Percentiles rank a stretch among this genome's conserved stretches.
Evolutionary conservation across 2,329 filamentous ascomycete genomes (phyloP).

Genomic region (Pestalotiopsis sp.): DNA sequence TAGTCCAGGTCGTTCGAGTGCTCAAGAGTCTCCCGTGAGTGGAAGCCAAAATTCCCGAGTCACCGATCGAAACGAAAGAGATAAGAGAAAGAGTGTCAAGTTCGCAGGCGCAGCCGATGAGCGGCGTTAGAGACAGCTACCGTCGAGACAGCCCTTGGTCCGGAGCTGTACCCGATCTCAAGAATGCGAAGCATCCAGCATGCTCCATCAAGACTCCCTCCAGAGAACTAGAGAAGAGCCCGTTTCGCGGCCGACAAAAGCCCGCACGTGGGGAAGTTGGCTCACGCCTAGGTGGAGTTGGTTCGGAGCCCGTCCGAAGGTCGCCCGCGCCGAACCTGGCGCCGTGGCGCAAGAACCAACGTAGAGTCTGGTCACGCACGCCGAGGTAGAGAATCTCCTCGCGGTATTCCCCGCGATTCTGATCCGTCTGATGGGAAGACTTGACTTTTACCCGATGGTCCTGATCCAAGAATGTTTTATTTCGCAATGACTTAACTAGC

Average conservation of each 20-base stretch:
- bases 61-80: constrained; percentile 43
- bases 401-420: not conserved
- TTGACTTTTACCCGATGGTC: not conserved
- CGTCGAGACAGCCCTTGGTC: not conserved
- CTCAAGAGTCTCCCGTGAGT: not conserved
- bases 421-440: not conserved
- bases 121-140: constrained; percentile 25
- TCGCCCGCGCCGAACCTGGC: not conserved
- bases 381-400: not conserved
- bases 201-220: not conserved
- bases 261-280: not conserved
- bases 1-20: constrained; percentile 43
- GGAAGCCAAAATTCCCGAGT: constrained; percentile 21
- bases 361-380: no score
- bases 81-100: constrained; percentile 67
- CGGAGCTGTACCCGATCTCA: not conserved
- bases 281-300: constrained; percentile 2
- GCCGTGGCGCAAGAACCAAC: not conserved
- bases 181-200: not conserved
- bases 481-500: no score
- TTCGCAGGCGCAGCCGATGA: constrained; percentile 47
- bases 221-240: not conserved
- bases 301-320: not conserved
- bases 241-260: not conserved
- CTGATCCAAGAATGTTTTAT: no score